A percentile compares a stretch with the other conserved stretches of the same genome.
Conservation (phyloP, 1,284 basidiomycete genomes). For the Kwoniella shivajii region DNA sequence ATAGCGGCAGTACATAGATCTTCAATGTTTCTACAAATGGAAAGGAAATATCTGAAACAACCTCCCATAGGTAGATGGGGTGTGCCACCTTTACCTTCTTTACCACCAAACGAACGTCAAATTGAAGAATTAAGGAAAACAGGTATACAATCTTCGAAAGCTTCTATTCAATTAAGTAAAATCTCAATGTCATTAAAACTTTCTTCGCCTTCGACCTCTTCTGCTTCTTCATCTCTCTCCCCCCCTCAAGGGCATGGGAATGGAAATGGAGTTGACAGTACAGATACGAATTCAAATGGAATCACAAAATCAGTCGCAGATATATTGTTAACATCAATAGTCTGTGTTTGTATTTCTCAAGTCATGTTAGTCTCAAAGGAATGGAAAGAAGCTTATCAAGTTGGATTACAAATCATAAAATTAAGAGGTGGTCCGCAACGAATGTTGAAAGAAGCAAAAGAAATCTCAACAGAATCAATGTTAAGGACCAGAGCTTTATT, state of each 20-base stretch:
- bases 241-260: too few species aligned
- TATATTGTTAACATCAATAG: slow-evolving; percentile 14
- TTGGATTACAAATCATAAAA: slow-evolving; percentile 12
- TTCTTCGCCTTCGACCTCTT: not conserved
- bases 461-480: not conserved
- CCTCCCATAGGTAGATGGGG: slow-evolving; percentile 16
- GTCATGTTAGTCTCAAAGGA: slow-evolving; percentile 1
- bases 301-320: not conserved
- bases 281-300: not conserved
- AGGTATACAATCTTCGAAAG: slow-evolving; percentile 5
- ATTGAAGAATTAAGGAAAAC: not conserved
- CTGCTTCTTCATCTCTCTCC: too few species aligned
- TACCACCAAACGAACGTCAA: not conserved
- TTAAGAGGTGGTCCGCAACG: slow-evolving; percentile 13
- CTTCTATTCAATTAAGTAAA: slow-evolving; percentile 3
- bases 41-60: slow-evolving; percentile 12
- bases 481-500: slow-evolving; percentile 11
- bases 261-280: too few species aligned
- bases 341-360: slow-evolving; percentile 21
- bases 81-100: slow-evolving; percentile 1
- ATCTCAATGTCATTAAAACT: not conserved
- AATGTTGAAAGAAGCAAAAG: slow-evolving; percentile 14
- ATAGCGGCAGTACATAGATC: slow-evolving; percentile 23
- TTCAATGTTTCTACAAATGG: slow-evolving; percentile 16
- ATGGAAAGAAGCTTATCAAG: slow-evolving; percentile 19